phyloP scores from a whole-genome alignment of 177 flowering plant genomes.

The Vitis hybrid region DNA sequence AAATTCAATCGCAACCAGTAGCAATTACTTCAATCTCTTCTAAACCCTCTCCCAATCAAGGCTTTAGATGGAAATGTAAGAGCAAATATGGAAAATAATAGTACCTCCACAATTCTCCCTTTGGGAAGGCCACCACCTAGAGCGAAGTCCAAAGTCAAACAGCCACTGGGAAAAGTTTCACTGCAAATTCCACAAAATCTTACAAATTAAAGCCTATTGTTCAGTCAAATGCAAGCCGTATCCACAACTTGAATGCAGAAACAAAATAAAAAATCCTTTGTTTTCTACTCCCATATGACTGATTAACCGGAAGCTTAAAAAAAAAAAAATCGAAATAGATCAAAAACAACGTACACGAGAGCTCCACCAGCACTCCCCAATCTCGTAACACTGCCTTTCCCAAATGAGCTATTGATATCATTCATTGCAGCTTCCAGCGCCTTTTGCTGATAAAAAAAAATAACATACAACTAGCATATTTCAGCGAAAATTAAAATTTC shows the following conservation, averaged over 20 bases:
- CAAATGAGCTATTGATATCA: slow-evolving; percentile 95
- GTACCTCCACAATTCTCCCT: slow-evolving; percentile 98
- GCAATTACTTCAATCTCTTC: too few relatives aligned
- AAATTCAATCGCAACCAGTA: too few relatives aligned
- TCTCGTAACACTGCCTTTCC: slow-evolving; percentile 98
- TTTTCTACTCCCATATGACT: too few relatives aligned
- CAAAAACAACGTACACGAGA: slow-evolving; percentile 64
- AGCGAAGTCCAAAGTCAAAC: slow-evolving; percentile 93
- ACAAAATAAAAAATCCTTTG: background rate
- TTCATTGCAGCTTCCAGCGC: slow-evolving; percentile 96
- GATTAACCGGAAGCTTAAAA: background rate
- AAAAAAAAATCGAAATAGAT: background rate
- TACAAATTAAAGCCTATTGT: slow-evolving; percentile 3
- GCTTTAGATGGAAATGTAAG: background rate
- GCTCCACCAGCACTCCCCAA: slow-evolving; percentile 99
- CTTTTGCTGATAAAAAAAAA: slow-evolving; percentile 61
- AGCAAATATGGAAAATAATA: background rate
- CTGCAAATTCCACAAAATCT: slow-evolving; percentile 37
- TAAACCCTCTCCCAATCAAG: too few relatives aligned
- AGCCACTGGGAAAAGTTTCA: slow-evolving; percentile 99
- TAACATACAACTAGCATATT: too few relatives aligned
- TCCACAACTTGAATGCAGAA: background rate
- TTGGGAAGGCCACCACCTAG: slow-evolving; percentile 96
- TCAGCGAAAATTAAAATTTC: too few relatives aligned
- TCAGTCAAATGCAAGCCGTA: background rate